Evolutionary conservation across 1,284 basidiomycete genomes (phyloP).

Genomic region (Cryptococcus amylolentus): DNA sequence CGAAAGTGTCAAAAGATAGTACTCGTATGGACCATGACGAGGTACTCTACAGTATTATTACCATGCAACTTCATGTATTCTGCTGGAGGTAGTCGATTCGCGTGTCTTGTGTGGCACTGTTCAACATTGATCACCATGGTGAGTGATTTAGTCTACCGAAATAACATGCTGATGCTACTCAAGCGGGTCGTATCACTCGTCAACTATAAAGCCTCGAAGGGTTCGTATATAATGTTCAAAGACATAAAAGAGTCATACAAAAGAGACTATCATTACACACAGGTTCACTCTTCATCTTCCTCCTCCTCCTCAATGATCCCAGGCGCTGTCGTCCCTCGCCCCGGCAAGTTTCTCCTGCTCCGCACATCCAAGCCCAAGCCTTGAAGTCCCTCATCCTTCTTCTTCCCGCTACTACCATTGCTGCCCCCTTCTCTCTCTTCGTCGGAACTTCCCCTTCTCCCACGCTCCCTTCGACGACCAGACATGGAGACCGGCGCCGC

Average conservation of each 20-base stretch:
- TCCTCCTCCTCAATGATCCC: constrained; percentile 32
- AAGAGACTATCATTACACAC: no score
- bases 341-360: constrained; percentile 12
- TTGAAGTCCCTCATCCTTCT: neutral
- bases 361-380: neutral
- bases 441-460: constrained; percentile 9
- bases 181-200: no score
- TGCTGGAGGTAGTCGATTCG: no score
- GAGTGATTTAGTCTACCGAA: no score
- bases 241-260: no score
- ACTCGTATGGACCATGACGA: no score
- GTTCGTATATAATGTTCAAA: neutral
- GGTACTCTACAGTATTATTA: no score
- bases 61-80: no score
- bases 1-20: no score
- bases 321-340: constrained; percentile 16
- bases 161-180: no score
- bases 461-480: constrained; percentile 3
- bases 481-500: neutral
- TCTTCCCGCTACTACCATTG: neutral
- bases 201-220: neutral
- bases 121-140: no score
- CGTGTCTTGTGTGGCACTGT: no score
- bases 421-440: constrained; percentile 7
- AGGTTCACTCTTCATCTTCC: constrained; percentile 19